Conservation (phyloP, 2,329 filamentous ascomycete genomes). For the Talaromyces funiculosus region DNA sequence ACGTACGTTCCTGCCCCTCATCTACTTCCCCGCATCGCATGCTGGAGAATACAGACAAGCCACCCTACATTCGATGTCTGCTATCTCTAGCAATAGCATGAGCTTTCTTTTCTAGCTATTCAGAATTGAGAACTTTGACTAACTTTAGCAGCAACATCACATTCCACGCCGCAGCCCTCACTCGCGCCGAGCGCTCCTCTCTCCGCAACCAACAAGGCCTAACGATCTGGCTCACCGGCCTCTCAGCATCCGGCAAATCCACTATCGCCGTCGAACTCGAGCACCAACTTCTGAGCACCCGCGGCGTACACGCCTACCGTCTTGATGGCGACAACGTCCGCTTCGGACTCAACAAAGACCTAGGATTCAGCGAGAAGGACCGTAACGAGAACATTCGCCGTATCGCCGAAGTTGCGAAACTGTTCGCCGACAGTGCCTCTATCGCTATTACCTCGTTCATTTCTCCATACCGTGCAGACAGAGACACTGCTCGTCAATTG, state of each 20-base stretch:
- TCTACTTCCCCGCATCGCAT: conserved; percentile 8
- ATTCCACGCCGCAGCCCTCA: conserved; percentile 41
- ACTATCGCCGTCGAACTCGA: conserved; percentile 95
- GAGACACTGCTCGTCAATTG: conserved; percentile 71
- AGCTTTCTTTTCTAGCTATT: neutral
- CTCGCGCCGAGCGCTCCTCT: conserved; percentile 35
- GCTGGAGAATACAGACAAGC: neutral
- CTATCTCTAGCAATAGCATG: neutral
- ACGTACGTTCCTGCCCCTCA: conserved; percentile 14
- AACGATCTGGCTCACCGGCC: conserved; percentile 96
- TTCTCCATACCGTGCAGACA: conserved; percentile 85
- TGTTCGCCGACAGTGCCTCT: conserved; percentile 85
- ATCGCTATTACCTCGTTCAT: conserved; percentile 96
- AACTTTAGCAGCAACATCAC: conserved; percentile 40
- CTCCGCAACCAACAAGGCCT: conserved; percentile 77
- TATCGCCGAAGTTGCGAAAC: conserved; percentile 92
- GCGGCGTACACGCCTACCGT: conserved; percentile 79
- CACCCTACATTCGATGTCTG: neutral
- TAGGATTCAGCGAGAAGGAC: conserved; percentile 88
- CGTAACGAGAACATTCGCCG: conserved; percentile 96
- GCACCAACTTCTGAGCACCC: conserved; percentile 73
- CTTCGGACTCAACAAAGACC: conserved; percentile 95
- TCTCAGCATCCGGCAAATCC: conserved; percentile 94
- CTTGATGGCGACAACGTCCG: conserved; percentile 98
- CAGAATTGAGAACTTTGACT: neutral